Conservation (phyloP, 257 asterid genomes). For the Przewalskia tangutica region DNA sequence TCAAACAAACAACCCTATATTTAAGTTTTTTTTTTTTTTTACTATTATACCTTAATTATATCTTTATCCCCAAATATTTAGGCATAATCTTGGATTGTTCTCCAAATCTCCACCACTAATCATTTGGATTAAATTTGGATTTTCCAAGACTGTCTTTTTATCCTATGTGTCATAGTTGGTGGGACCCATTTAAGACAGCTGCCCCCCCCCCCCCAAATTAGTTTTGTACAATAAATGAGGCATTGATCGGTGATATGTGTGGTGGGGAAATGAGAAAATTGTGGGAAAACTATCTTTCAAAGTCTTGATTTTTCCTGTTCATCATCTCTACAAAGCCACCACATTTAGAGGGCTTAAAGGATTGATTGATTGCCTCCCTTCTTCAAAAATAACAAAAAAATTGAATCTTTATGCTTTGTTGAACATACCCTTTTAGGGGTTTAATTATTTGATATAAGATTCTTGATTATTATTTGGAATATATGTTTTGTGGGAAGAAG, state of each 20-base stretch:
- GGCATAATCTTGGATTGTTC: not conserved
- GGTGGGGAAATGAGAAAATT: conserved; percentile 30
- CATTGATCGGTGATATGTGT: not conserved
- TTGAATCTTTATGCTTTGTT: not conserved
- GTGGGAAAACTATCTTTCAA: conserved; percentile 21
- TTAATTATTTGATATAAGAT: not conserved
- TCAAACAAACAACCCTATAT: not conserved
- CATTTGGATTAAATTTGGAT: not conserved
- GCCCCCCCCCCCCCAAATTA: not conserved
- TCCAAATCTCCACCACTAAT: not conserved
- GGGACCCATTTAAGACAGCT: conserved; percentile 8
- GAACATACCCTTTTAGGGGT: not conserved
- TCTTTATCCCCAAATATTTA: not conserved
- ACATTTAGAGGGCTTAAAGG: not conserved
- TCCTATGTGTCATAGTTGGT: not conserved
- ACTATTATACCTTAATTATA: not conserved
- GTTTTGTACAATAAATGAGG: not conserved
- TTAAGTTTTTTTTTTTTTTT: not conserved
- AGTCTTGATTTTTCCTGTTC: conserved; percentile 5
- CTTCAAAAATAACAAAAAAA: not conserved
- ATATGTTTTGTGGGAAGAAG: conserved; percentile 32
- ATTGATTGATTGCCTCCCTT: conserved; percentile 2
- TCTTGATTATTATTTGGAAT: conserved; percentile 6
- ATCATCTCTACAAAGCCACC: not conserved
- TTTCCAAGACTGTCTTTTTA: not conserved